Evolutionary conservation across 345 rosid species (phyloP).

Genomic region (Populus davidiana): DNA sequence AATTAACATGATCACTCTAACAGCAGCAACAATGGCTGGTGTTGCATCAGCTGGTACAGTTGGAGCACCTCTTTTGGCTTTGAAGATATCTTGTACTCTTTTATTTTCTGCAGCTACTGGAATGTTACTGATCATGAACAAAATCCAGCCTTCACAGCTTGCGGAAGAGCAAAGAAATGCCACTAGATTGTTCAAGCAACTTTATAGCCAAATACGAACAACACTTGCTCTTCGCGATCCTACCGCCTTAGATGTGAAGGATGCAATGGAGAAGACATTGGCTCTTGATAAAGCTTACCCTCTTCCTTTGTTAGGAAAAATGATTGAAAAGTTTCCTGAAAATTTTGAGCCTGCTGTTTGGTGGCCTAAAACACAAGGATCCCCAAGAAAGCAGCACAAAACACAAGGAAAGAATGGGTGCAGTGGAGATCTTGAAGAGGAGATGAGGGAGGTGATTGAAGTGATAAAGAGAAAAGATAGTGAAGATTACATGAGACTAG

Average conservation of each 20-base stretch:
- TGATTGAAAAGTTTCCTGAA: slow-evolving; percentile 36
- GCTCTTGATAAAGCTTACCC: slow-evolving; percentile 42
- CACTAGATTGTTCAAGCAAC: slow-evolving; percentile 31
- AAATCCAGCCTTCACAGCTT: slow-evolving; percentile 45
- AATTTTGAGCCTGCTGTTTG: slow-evolving; percentile 33
- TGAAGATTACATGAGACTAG: slow-evolving; percentile 41
- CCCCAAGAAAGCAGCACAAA: background rate
- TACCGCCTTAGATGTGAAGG: slow-evolving; percentile 18
- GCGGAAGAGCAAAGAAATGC: slow-evolving; percentile 46
- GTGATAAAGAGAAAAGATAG: slow-evolving; percentile 36
- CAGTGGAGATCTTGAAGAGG: slow-evolving; percentile 34
- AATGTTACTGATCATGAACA: slow-evolving; percentile 33
- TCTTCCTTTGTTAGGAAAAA: slow-evolving; percentile 36
- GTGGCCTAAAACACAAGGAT: slow-evolving; percentile 24
- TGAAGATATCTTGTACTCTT: slow-evolving; percentile 40
- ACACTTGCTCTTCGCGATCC: slow-evolving; percentile 16
- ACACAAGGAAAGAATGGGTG: slow-evolving; percentile 21
- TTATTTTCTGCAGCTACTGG: slow-evolving; percentile 35
- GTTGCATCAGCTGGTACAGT: slow-evolving; percentile 30
- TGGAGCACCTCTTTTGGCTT: slow-evolving; percentile 30
- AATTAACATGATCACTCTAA: slow-evolving; percentile 62
- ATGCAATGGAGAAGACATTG: slow-evolving; percentile 26
- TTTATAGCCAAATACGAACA: slow-evolving; percentile 19
- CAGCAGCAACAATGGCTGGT: slow-evolving; percentile 57
- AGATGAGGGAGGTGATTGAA: slow-evolving; percentile 38